Percentiles rank a stretch among this genome's conserved stretches.
These are phyloP conservation scores for Pseudognaphalium luteoalbum DNA, from an alignment of 129 eudicot species.

Conservation along the genomic window DNA sequence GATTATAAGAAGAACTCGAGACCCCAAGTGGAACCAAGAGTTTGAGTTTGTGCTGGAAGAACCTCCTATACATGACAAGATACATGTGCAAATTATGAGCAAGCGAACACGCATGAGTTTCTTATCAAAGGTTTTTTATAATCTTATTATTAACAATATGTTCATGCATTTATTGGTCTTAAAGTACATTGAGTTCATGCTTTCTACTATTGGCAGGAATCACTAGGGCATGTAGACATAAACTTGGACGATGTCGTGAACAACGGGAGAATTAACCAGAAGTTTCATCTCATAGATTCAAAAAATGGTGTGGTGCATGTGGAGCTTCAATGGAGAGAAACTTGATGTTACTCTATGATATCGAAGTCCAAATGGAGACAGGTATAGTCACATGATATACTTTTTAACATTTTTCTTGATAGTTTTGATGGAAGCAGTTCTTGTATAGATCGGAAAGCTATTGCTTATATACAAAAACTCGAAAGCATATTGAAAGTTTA, in stretches of 20 bases:
- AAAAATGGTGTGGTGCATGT: constrained; percentile 79
- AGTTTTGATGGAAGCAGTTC: constrained; percentile 10
- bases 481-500: background rate
- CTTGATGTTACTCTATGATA: constrained; percentile 39
- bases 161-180: background rate
- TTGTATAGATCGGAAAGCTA: constrained; percentile 5
- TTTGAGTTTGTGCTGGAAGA: constrained; percentile 84
- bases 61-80: constrained; percentile 70
- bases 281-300: constrained; percentile 81
- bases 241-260: constrained; percentile 77
- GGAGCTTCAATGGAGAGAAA: constrained; percentile 71
- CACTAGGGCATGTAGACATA: constrained; percentile 75
- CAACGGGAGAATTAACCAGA: constrained; percentile 79
- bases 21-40: constrained; percentile 90
- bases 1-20: constrained; percentile 63
- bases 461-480: constrained; percentile 15
- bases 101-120: constrained; percentile 62
- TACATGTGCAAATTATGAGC: constrained; percentile 70
- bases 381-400: constrained; percentile 6
- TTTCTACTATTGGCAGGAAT: constrained; percentile 49
- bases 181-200: background rate
- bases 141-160: background rate
- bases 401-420: background rate
- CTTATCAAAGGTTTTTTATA: constrained; percentile 48
- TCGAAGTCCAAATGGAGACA: constrained; percentile 8